Base-by-base conservation (phyloP, 495 filamentous ascomycete genomes). In the Coniosporium apollinis region DNA sequence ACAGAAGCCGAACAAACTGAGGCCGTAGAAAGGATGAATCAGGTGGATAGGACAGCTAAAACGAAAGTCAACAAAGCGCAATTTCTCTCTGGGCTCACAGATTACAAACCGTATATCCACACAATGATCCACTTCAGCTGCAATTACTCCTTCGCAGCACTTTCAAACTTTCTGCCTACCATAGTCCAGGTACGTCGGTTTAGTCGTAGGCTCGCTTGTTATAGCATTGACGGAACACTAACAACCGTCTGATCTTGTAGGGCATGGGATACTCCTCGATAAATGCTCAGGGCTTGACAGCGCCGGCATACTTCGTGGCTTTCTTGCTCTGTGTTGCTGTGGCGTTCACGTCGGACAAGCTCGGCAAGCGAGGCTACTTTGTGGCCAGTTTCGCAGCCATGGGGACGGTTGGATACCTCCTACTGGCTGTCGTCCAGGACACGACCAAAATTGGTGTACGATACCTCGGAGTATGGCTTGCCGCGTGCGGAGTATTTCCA, bases 91-190 rank as follows among this genome's bases (percentile, higher is more conserved):
- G 32, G 32, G 5, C 34, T 37, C 15, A 25, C n/a, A 3, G 4
- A 37, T n/a, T 5, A 5, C 3, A 5, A 26, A 6, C 19, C 11
- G 8, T 16, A 21, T 16, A 14, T 45, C 21, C n/a, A n/a, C n/a
- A n/a, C n/a, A n/a, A n/a, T n/a, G n/a, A 31, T 28, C 19, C 43
- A 47, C 30, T 47, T 47, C 29, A 43, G 44, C 32, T 43, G 40
- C 36, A 49, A 49, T 28, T 43, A 46, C 5, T 46, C 76, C 38
- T 91, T 86, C 55, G 74, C 78, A n/a, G 84, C 79, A 4, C 67
- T 93, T 5, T 81, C 83, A 0, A 79, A 87, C 2, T 93, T 89
- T 49, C 64, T 93, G 1, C 83, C 83, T 0, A 77, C 78, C 7
- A 84, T 49, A 24, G 43, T 49, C 37, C 17, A 15, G 6, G 19